phyloP scores from a whole-genome alignment of 2,329 filamentous ascomycete genomes.

The Cytospora schulzeri region DNA sequence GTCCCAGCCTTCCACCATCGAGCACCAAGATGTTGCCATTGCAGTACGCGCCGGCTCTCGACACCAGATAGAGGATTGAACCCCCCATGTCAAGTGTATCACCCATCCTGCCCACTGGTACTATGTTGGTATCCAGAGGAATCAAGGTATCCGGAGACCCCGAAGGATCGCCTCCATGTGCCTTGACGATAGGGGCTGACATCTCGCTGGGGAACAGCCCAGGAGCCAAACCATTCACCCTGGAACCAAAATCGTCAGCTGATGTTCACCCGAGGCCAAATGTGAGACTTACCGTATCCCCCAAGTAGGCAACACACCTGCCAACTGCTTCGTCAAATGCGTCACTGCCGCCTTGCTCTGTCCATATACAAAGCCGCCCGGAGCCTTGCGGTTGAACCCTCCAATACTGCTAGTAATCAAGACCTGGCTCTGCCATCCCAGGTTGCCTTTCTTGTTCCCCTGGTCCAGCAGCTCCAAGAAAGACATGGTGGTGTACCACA shows the following conservation, averaged over 20 bases:
- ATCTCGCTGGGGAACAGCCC: conserved; percentile 64
- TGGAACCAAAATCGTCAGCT: conserved; percentile 28
- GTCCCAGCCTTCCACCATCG: conserved; percentile 64
- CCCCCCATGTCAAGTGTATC: conserved; percentile 66
- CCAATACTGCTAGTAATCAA: conserved; percentile 77
- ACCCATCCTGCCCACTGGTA: conserved; percentile 63
- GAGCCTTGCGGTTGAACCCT: conserved; percentile 70
- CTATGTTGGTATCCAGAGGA: conserved; percentile 43
- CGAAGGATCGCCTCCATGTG: conserved; percentile 37
- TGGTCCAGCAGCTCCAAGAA: conserved; percentile 69
- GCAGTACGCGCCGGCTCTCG: conserved; percentile 64
- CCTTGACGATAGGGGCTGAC: conserved; percentile 51
- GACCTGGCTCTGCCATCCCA: conserved; percentile 57
- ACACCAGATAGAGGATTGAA: conserved; percentile 65
- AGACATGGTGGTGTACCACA: conserved; percentile 75
- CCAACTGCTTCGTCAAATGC: conserved; percentile 72
- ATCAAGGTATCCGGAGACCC: conserved; percentile 33
- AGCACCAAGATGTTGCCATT: conserved; percentile 65
- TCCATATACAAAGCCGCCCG: conserved; percentile 78
- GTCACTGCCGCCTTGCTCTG: conserved; percentile 76
- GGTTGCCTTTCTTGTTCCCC: conserved; percentile 64
- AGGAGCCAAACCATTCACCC: conserved; percentile 51
- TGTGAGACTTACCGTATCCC: conserved; percentile 45
- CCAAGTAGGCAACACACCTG: conserved; percentile 64
- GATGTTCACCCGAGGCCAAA: background rate